Evolutionary conservation across 2,329 filamentous ascomycete species (phyloP).

Genomic region (Mollisia scopiformis): DNA sequence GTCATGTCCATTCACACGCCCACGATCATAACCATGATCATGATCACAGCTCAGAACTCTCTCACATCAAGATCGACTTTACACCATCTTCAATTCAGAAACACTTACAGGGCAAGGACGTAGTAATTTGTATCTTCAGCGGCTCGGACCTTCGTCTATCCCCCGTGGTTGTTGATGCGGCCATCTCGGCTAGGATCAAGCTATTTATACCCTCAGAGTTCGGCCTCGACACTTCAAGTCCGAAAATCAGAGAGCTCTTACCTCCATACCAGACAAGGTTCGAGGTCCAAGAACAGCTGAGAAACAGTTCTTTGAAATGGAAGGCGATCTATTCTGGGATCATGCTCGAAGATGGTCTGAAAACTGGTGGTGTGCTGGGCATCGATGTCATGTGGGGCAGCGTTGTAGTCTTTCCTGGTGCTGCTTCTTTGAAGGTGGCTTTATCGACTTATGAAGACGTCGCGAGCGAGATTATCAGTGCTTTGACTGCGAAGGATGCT

Average conservation of each 20-base stretch:
- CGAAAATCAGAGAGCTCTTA: conserved; percentile 8
- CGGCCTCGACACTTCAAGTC: conserved; percentile 17
- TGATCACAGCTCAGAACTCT: conserved; percentile 1
- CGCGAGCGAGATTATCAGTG: conserved; percentile 5
- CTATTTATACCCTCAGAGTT: conserved; percentile 20
- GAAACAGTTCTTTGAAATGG: conserved; percentile 8
- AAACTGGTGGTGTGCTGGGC: conserved; percentile 18
- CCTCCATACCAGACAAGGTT: conserved; percentile 16
- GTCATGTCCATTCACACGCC: conserved; percentile 2
- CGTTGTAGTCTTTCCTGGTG: conserved; percentile 11
- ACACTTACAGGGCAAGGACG: conserved; percentile 1
- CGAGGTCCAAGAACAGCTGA: conserved; percentile 16
- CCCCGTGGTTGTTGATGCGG: neutral
- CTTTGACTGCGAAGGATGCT: neutral
- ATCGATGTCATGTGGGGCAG: conserved; percentile 18
- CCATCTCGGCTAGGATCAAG: conserved; percentile 1
- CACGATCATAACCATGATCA: conserved; percentile 1
- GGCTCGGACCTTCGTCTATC: conserved; percentile 21
- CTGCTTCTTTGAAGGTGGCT: conserved; percentile 5
- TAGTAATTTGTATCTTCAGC: conserved; percentile 13
- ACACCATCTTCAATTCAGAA: neutral
- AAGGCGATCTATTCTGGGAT: conserved; percentile 18
- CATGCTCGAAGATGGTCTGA: conserved; percentile 19
- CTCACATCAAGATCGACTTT: conserved; percentile 18
- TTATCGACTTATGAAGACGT: conserved; percentile 12